Conservation (phyloP, 228 moss, liverwort and hornwort genomes). For the Sphagnum fallax region DNA sequence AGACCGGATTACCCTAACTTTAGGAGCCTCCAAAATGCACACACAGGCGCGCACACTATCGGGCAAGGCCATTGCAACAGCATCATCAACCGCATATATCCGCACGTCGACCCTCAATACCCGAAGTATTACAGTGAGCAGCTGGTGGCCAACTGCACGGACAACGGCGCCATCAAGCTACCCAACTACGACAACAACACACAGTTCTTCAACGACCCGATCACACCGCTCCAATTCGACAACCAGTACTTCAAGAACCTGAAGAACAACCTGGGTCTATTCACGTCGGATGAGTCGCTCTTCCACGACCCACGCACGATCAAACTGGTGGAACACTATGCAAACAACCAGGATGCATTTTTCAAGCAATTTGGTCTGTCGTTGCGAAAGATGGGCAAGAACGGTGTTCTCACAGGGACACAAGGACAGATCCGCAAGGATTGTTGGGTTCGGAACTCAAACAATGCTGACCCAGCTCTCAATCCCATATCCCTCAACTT, state of each 20-base stretch:
- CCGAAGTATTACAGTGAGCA: not conserved
- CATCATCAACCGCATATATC: not conserved
- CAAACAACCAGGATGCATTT: not conserved
- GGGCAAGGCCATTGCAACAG: not conserved
- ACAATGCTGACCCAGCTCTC: not conserved
- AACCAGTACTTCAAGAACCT: not conserved
- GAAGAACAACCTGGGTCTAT: not conserved
- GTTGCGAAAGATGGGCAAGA: conserved; percentile 1
- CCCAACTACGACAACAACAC: not conserved
- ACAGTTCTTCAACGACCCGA: conserved; percentile 1
- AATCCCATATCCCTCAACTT: not conserved
- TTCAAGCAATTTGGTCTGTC: conserved; percentile 1
- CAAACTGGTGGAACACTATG: not conserved
- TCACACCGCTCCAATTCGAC: not conserved
- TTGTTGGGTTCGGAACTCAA: conserved; percentile 2
- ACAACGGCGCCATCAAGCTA: not conserved
- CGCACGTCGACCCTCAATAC: not conserved
- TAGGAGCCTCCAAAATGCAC: too few species aligned
- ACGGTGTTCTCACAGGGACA: not conserved
- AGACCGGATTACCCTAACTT: too few species aligned
- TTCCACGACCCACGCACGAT: not conserved
- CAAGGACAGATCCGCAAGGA: conserved; percentile 4
- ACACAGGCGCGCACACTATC: not conserved
- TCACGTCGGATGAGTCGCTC: not conserved
- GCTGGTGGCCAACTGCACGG: conserved; percentile 1